Evolutionary conservation across 208 protist genomes (phyloP), one percentile per base, ranked within the genome.

Genomic region (Trypanosoma boissoni): DNA sequence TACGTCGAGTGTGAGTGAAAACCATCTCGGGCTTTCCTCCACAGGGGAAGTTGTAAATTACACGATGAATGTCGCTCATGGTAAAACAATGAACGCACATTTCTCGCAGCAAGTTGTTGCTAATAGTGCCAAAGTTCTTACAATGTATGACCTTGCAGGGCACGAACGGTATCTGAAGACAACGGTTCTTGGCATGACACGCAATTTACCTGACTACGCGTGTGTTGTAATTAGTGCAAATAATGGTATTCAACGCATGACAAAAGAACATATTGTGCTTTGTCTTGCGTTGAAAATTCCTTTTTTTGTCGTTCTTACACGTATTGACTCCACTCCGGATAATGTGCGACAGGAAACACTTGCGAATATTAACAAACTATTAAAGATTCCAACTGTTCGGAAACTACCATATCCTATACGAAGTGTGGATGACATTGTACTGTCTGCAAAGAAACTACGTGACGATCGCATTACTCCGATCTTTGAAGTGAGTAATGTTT

Each of bases 161-260:
- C 98, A 99, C 62, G 96, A 99, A 66, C 83, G 85, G 36, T 99
- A 99, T 69, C 81, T 99, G 20, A 99, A 99, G 70, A 99, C 98
- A 2, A 99, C 98, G 1, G 86, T 99, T 26, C 86, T 90, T 31
- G 97, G 97, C 12, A 96, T 99, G 86, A 99, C 97, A n/a, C 92
- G 96, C 32, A 92, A 86, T 60, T 71, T 84, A 48, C 96, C 96
- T 0, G 96, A 99, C 74, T 99, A 97, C 77, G 83, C 81, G n/a
- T 97, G 95, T 64, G 74, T 97, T 51, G 87, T 96, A 8, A 76
- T 97, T 42, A 93, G 88, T 56, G 88, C 86, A 4, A 97, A 97
- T 69, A 93, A 95, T 72, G 91, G 87, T 41, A 89, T 96, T 63
- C 87, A 96, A 54, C 80, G 94, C 37, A 98, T 98, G 92, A 98